Evolutionary conservation across 306 rosid species (phyloP).

Genomic region (Amphicarpaea edgeworthii): DNA sequence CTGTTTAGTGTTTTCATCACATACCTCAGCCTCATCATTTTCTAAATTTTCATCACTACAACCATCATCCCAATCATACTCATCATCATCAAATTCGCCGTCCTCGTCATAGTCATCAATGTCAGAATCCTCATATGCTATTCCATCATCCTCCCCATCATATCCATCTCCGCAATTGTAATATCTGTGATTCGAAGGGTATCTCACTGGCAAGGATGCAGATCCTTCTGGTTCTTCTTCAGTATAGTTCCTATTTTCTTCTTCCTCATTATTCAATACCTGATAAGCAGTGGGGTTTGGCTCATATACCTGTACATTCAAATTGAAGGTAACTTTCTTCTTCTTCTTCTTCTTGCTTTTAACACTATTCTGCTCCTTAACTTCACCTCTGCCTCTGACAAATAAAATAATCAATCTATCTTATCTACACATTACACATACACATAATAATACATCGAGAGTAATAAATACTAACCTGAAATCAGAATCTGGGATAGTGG

Average conservation of each 20-base stretch:
- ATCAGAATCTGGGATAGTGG: slow-evolving; percentile 49
- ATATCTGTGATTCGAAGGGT: slow-evolving; percentile 78
- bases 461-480: slow-evolving; percentile 54
- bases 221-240: slow-evolving; percentile 44
- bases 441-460: background rate
- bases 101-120: slow-evolving; percentile 56
- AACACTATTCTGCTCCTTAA: slow-evolving; percentile 59
- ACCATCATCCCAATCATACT: slow-evolving; percentile 35
- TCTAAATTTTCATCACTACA: slow-evolving; percentile 33
- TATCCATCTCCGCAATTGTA: slow-evolving; percentile 62
- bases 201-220: slow-evolving; percentile 39
- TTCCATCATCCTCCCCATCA: slow-evolving; percentile 71
- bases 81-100: slow-evolving; percentile 51
- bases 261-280: slow-evolving; percentile 60
- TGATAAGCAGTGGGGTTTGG: slow-evolving; percentile 63
- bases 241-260: slow-evolving; percentile 41
- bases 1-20: slow-evolving; percentile 48
- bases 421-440: slow-evolving; percentile 8
- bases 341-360: slow-evolving; percentile 71
- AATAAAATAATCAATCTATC: slow-evolving; percentile 34
- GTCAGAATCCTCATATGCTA: slow-evolving; percentile 61
- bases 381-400: slow-evolving; percentile 65
- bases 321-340: slow-evolving; percentile 94
- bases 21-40: slow-evolving; percentile 40
- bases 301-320: slow-evolving; percentile 81